These are phyloP conservation scores for Ogataea glucozyma DNA, from an alignment of 805 yeast genomes.

Conservation along the genomic window DNA sequence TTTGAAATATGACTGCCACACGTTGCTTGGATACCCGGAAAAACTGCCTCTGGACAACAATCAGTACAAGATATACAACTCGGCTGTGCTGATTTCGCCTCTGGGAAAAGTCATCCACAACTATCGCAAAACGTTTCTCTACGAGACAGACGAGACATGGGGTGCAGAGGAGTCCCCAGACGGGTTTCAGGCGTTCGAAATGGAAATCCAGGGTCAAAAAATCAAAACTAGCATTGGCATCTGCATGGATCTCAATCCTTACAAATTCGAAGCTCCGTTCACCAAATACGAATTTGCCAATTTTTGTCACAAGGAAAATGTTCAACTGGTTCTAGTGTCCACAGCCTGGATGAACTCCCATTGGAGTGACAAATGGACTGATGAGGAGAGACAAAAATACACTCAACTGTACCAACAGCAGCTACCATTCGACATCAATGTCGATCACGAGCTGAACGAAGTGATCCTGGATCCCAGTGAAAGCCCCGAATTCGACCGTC, in stretches of 20 bases:
- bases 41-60: constrained; percentile 17
- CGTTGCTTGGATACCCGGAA: constrained; percentile 86
- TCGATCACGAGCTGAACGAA: constrained; percentile 7
- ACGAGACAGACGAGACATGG: constrained; percentile 79
- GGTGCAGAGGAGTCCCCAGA: constrained; percentile 70
- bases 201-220: constrained; percentile 35
- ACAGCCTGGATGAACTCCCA: constrained; percentile 80
- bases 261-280: constrained; percentile 80
- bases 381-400: constrained; percentile 20
- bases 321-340: constrained; percentile 67
- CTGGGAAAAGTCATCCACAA: constrained; percentile 59
- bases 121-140: constrained; percentile 76
- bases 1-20: constrained; percentile 53
- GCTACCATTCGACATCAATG: constrained; percentile 24
- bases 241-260: constrained; percentile 93
- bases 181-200: constrained; percentile 54
- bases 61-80: constrained; percentile 52
- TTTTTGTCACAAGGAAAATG: constrained; percentile 47
- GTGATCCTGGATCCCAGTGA: constrained; percentile 9
- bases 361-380: constrained; percentile 32
- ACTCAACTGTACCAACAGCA: constrained; percentile 21
- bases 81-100: constrained; percentile 65
- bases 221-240: constrained; percentile 69
- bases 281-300: constrained; percentile 68
- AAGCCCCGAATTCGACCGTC: constrained; percentile 15